Percentiles rank a stretch among this genome's conserved stretches.
phyloP scores from a whole-genome alignment of 768 basidiomycete species.

The Multifurca ochricompacta region DNA sequence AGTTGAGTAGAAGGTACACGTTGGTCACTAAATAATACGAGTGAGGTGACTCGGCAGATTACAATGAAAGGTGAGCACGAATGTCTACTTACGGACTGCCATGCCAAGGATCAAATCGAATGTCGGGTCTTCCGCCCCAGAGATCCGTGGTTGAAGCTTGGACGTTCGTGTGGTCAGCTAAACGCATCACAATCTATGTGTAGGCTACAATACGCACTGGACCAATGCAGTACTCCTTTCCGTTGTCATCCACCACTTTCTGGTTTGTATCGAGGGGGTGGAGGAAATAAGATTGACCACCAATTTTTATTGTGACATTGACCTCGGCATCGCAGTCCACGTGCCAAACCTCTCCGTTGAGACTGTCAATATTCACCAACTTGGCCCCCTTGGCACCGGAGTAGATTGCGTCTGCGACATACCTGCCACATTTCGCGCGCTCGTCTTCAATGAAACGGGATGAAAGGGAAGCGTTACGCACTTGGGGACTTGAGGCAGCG shows the following conservation, averaged over 20 bases:
- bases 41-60: background rate
- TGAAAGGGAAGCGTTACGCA: slow-evolving; percentile 20
- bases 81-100: slow-evolving; percentile 48
- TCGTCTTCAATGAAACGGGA: slow-evolving; percentile 10
- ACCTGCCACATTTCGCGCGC: slow-evolving; percentile 25
- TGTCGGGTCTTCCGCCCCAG: slow-evolving; percentile 41
- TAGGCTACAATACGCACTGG: slow-evolving; percentile 17
- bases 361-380: slow-evolving; percentile 29
- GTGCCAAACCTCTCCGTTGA: slow-evolving; percentile 47
- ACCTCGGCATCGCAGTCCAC: slow-evolving; percentile 57
- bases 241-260: slow-evolving; percentile 28
- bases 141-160: slow-evolving; percentile 61
- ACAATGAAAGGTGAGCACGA: background rate
- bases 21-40: slow-evolving; percentile 45
- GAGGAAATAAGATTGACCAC: slow-evolving; percentile 46
- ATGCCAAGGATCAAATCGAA: slow-evolving; percentile 68
- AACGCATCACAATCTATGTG: background rate
- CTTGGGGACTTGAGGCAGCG: slow-evolving; percentile 53
- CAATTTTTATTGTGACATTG: slow-evolving; percentile 58
- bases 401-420: slow-evolving; percentile 55
- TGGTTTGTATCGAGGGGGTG: slow-evolving; percentile 55
- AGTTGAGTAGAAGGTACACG: slow-evolving; percentile 54
- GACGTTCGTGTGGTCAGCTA: background rate
- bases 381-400: slow-evolving; percentile 43
- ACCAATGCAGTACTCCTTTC: slow-evolving; percentile 31